Evolutionary conservation across 352 stramenopile species (phyloP).

Genomic region (Sclerospora graminicola): DNA sequence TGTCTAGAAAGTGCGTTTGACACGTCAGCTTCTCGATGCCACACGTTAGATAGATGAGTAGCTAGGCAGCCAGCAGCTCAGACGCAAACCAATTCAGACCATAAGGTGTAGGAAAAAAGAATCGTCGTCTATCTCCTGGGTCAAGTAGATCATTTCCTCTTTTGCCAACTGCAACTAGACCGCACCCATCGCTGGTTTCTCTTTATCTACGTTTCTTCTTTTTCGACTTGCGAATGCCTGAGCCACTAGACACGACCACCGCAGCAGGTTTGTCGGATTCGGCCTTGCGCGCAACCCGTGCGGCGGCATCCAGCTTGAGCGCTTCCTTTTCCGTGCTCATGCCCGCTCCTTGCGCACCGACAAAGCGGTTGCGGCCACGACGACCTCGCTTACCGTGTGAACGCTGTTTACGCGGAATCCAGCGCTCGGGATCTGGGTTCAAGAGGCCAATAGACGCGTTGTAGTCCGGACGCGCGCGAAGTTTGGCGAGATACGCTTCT

Average conservation of each 20-base stretch:
- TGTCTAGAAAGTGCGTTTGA: conserved; percentile 34
- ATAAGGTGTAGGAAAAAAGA: too few species aligned
- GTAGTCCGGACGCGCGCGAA: conserved; percentile 58
- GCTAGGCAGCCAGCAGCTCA: background rate
- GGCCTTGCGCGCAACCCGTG: conserved; percentile 60
- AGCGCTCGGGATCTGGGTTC: conserved; percentile 71
- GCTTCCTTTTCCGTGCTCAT: conserved; percentile 78
- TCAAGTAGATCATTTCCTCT: background rate
- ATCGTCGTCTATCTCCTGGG: conserved; percentile 11
- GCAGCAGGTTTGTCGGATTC: conserved; percentile 46
- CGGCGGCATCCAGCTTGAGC: conserved; percentile 68
- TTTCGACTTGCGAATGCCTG: conserved; percentile 71
- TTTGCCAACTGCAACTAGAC: background rate
- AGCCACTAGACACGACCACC: conserved; percentile 44
- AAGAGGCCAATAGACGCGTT: conserved; percentile 69
- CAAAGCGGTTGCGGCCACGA: conserved; percentile 72
- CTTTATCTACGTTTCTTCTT: conserved; percentile 81
- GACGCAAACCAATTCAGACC: too few species aligned
- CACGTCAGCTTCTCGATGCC: too few species aligned
- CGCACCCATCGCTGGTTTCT: background rate
- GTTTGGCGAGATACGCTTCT: conserved; percentile 42
- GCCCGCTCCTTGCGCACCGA: conserved; percentile 66
- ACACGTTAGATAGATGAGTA: background rate
- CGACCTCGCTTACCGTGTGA: conserved; percentile 66
- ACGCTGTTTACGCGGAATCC: conserved; percentile 82